These are phyloP conservation scores for Tricladium varicosporioides DNA, from an alignment of 2,329 filamentous ascomycete species.

Conservation along the genomic window DNA sequence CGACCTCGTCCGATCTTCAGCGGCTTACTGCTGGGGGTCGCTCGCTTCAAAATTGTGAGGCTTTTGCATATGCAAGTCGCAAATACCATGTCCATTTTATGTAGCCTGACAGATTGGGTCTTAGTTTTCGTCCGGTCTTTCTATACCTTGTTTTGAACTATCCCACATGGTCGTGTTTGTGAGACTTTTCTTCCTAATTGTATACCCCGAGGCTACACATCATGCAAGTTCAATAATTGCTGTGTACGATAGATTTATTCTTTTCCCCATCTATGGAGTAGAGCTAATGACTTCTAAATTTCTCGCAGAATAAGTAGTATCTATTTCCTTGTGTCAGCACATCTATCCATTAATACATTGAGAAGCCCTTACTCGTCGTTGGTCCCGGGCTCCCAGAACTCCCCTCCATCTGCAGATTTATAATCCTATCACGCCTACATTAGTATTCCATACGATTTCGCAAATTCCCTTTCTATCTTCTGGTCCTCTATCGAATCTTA, in stretches of 20 bases:
- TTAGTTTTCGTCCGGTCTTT: no score
- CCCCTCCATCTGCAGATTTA: constrained; percentile 12
- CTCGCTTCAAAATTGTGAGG: not conserved
- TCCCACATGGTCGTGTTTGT: no score
- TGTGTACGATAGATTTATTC: not conserved
- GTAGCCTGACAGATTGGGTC: no score
- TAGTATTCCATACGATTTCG: not conserved
- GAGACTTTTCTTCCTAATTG: no score
- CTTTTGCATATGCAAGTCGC: no score
- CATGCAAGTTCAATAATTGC: no score
- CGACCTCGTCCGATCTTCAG: not conserved
- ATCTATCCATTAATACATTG: not conserved
- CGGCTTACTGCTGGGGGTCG: not conserved
- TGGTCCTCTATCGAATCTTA: no score
- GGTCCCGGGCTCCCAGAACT: constrained; percentile 8
- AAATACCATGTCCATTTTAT: no score
- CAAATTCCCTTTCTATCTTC: no score
- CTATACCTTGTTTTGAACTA: no score
- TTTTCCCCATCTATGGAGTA: constrained; percentile 4
- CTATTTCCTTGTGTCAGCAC: not conserved
- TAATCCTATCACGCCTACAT: not conserved
- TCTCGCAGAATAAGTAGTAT: constrained; percentile 1
- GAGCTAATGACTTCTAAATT: constrained; percentile 6
- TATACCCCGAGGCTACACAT: no score
- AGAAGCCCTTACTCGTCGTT: not conserved